Evolutionary conservation across 2,329 filamentous ascomycete species (phyloP).

Genomic region (Massarina eburnea): DNA sequence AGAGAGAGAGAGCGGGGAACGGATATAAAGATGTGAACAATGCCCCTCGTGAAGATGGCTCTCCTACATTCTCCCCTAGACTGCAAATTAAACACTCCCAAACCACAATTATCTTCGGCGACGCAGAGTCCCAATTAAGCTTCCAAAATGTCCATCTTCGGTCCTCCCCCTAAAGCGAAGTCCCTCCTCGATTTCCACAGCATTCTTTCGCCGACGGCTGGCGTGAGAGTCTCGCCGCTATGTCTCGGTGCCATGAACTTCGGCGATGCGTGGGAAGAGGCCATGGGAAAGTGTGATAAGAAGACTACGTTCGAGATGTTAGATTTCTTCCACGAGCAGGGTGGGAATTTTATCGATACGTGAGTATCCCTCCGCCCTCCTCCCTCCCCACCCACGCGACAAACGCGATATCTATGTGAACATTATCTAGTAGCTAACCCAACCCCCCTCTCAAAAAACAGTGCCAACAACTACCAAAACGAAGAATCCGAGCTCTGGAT

Average conservation of each 20-base stretch:
- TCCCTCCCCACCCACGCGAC: not conserved
- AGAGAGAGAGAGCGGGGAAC: no score
- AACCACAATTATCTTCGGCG: no score
- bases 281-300: conserved; percentile 49
- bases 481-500: conserved; percentile 53
- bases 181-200: conserved; percentile 55
- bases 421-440: not conserved
- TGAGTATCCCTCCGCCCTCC: conserved; percentile 10
- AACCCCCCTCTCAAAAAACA: conserved; percentile 23
- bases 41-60: no score
- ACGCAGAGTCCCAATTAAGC: no score
- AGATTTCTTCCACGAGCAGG: conserved; percentile 50
- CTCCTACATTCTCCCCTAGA: no score
- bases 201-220: conserved; percentile 54
- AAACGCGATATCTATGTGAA: no score
- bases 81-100: no score
- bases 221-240: conserved; percentile 56
- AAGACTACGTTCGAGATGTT: conserved; percentile 50
- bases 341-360: conserved; percentile 58
- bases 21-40: no score
- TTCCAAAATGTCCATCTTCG: conserved; percentile 22
- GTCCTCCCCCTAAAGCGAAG: conserved; percentile 25
- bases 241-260: conserved; percentile 60
- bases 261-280: conserved; percentile 50
- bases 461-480: conserved; percentile 51